Evolutionary conservation across 176 grass and related monocot species (phyloP), one percentile per base, ranked within the genome.

Genomic region (Aegilops speltoides): DNA sequence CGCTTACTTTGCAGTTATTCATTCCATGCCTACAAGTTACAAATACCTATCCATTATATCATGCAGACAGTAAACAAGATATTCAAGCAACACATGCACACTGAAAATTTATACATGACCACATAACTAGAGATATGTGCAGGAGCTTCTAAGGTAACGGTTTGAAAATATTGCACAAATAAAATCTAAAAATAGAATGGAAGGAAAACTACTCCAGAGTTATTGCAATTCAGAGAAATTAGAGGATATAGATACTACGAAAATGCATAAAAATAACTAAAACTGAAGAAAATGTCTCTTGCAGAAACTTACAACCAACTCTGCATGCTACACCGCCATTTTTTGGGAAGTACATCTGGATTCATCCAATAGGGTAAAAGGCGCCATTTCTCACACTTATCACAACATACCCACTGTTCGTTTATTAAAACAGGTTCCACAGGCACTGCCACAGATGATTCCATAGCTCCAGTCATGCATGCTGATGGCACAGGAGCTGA

Each of bases 381-480:
- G 62, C 93, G 90, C 93, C 93, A 95, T 78, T 88, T 92, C 56
- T 90, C 90, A 80, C 93, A 95, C 62, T 84, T 90, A 72, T 95
- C 93, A 70, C 93, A 95, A 40, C 76, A 84, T 45, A 95, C 93
- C 93, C 93, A 92, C 68, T 95, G 26, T 71, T 95, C 93, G 20
- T 92, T 81, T 85, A 94, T 94, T 77, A 92, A 68, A 90, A 88
- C 23, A 74, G 80, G 26, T 76, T 37, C 43, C 16, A 84, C 57
- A 82, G 78, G 71, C 36, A 43, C 41, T 8, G 76, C 19, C 48
- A 73, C 50, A 41, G 82, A 77, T 79, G 67, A 41, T 79, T 85
- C 68, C 76, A 54, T 46, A 73, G 76, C 63, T 41, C 62, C 62
- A 66, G 79, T 71, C 26, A 38, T 78, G 72, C 32, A 72, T 68